Evolutionary conservation across 805 yeast genomes (phyloP).

Genomic region (Maudiozyma barnettii): DNA sequence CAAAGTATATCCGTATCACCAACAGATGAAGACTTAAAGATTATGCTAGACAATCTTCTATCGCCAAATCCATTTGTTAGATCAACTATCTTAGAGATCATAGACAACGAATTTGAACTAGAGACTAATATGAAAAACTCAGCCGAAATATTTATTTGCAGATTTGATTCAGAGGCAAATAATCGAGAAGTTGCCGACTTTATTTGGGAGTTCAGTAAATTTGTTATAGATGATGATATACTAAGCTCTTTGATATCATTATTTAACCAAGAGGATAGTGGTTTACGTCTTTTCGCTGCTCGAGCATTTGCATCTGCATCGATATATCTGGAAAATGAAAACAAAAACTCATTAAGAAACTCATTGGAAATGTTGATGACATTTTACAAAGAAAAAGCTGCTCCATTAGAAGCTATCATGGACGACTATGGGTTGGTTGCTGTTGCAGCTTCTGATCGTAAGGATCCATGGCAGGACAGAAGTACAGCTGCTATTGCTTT

Average conservation of each 20-base stretch:
- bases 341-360: slow-evolving; percentile 20
- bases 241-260: slow-evolving; percentile 40
- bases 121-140: slow-evolving; percentile 37
- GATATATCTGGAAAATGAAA: slow-evolving; percentile 28
- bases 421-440: slow-evolving; percentile 77
- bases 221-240: slow-evolving; percentile 30
- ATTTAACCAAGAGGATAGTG: slow-evolving; percentile 47
- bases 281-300: slow-evolving; percentile 66
- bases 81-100: slow-evolving; percentile 65
- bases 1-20: slow-evolving; percentile 65
- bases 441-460: slow-evolving; percentile 48
- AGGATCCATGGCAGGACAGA: slow-evolving; percentile 78
- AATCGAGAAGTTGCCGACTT: slow-evolving; percentile 61
- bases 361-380: slow-evolving; percentile 40
- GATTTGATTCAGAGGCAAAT: slow-evolving; percentile 59
- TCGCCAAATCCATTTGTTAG: slow-evolving; percentile 65
- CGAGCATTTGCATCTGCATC: slow-evolving; percentile 54
- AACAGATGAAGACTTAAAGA: slow-evolving; percentile 43
- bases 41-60: slow-evolving; percentile 48
- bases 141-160: slow-evolving; percentile 68
- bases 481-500: slow-evolving; percentile 70
- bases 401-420: slow-evolving; percentile 65
- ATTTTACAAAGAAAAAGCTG: slow-evolving; percentile 49
- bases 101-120: slow-evolving; percentile 70
- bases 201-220: slow-evolving; percentile 76